These are phyloP conservation scores for Aspergillus latus DNA, from an alignment of 2,329 filamentous ascomycete species.

Conservation along the genomic window DNA sequence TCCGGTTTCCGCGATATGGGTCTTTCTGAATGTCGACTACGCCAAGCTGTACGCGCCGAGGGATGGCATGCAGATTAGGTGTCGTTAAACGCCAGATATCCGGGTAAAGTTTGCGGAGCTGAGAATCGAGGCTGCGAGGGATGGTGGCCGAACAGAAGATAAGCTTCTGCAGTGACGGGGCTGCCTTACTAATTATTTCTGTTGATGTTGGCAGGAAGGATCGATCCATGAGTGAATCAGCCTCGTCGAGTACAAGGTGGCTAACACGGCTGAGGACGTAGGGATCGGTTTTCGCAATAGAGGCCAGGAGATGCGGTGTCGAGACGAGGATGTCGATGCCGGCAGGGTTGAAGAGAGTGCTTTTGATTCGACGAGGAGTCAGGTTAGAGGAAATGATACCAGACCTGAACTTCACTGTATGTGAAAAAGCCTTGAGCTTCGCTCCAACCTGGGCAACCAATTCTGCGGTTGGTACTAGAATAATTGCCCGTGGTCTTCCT, in stretches of 20 bases:
- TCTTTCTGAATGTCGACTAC: conserved; percentile 89
- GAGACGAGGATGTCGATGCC: conserved; percentile 84
- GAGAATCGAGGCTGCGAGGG: conserved; percentile 81
- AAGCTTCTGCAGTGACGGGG: conserved; percentile 79
- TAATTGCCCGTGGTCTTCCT: conserved; percentile 76
- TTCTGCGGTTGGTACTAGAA: conserved; percentile 90
- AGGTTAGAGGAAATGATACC: conserved; percentile 77
- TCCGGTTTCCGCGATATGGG: conserved; percentile 91
- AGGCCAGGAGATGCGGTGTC: conserved; percentile 85
- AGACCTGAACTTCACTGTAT: conserved; percentile 82
- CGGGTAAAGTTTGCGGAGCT: conserved; percentile 78
- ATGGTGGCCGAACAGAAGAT: conserved; percentile 96
- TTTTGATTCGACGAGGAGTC: conserved; percentile 75
- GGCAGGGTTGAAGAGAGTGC: conserved; percentile 73
- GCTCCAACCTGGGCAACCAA: conserved; percentile 82
- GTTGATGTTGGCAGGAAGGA: conserved; percentile 84
- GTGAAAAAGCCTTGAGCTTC: conserved; percentile 78
- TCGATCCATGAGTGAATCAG: conserved; percentile 91
- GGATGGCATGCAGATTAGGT: conserved; percentile 93
- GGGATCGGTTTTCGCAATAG: conserved; percentile 84
- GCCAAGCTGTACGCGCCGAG: conserved; percentile 87
- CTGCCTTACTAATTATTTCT: conserved; percentile 75
- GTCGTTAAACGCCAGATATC: conserved; percentile 84
- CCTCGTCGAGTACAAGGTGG: conserved; percentile 90
- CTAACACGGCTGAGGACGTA: conserved; percentile 89